Evolutionary conservation across 1,139 yeast species (phyloP), one percentile per base, ranked within the genome.

Genomic region (Wickerhamomyces sp.): DNA sequence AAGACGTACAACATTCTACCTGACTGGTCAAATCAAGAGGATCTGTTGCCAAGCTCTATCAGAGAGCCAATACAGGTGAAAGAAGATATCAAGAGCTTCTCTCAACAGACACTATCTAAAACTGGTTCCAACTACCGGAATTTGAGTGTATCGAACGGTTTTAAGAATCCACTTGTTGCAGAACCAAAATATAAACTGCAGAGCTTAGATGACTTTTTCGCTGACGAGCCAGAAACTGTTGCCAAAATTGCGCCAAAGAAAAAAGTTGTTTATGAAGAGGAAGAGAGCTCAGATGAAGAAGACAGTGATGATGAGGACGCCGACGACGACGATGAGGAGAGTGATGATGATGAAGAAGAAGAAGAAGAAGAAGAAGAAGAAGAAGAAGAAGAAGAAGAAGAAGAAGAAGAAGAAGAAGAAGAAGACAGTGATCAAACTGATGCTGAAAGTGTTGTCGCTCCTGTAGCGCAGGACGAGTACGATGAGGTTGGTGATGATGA

Each of bases 151-250:
- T 22, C 36, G 10, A 26, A 16, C 16, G 27, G 23, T 10, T 18
- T 26, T 17, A 14, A 10, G 10, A 18, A 31, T 14, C 30, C 50
- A 5, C 40, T 48, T 13, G 41, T 44, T 8, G 51, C 54, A 25
- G 62, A 60, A 44, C 74, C 58, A 48, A 49, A 40, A 23, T 48
- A 78, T 51, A 74, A 72, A 45, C 62, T 83, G 32, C 95, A 83
- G 58, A 85, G 87, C 40, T 62, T 88, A 44, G 96, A 88, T 51
- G 96, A 88, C 41, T 87, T 87, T 55, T 82, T 88, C 51, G 81
- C 69, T 7, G 68, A 64, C 2, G 45, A 47, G 7, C 47, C 49
- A 32, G 44, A 49, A 34, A 16, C 48, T 28, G 16, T 44, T 38
- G 18, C 26, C 26, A 37, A 38, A 15, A 35, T 29, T 4, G 38